A percentile compares a stretch with the other conserved stretches of the same genome.
Conservation (phyloP, 1,284 basidiomycete species). For the Cryptococcus sp. region DNA sequence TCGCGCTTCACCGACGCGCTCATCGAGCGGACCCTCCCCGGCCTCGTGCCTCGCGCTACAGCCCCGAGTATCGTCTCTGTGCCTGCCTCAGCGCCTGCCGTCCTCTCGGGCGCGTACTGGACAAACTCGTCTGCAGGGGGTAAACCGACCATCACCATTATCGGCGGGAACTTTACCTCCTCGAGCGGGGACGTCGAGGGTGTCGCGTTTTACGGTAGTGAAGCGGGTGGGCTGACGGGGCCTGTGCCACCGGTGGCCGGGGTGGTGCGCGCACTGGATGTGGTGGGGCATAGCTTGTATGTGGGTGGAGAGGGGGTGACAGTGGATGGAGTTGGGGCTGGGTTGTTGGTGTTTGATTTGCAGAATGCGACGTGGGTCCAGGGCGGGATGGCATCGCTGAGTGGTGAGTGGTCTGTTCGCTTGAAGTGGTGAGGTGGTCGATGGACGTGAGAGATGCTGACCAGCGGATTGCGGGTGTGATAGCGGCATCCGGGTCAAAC, state of each 20-base stretch:
- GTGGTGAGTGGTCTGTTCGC: constrained; percentile 39
- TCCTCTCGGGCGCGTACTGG: constrained; percentile 87
- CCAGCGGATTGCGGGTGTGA: neutral
- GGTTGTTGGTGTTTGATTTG: constrained; percentile 76
- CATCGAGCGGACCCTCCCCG: constrained; percentile 23
- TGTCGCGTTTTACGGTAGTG: constrained; percentile 70
- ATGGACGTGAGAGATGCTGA: too few species aligned
- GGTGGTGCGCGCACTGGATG: constrained; percentile 67
- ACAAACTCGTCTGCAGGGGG: constrained; percentile 67
- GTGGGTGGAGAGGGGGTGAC: constrained; percentile 63
- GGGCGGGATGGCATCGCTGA: constrained; percentile 59
- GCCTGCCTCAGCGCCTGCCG: constrained; percentile 66
- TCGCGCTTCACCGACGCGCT: constrained; percentile 33
- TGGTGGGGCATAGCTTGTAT: constrained; percentile 63
- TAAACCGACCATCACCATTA: constrained; percentile 60
- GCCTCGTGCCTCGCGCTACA: constrained; percentile 55
- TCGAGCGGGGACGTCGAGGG: constrained; percentile 50
- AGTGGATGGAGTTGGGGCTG: constrained; percentile 53
- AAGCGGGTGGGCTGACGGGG: constrained; percentile 58
- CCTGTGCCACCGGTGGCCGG: constrained; percentile 58
- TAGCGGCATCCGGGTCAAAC: constrained; percentile 53
- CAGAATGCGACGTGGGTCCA: constrained; percentile 60
- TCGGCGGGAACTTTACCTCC: constrained; percentile 85
- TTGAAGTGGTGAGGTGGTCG: neutral
- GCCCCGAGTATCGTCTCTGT: constrained; percentile 50